Conservation (phyloP, 352 stramenopile species). For the Globisporangium parvum region DNA sequence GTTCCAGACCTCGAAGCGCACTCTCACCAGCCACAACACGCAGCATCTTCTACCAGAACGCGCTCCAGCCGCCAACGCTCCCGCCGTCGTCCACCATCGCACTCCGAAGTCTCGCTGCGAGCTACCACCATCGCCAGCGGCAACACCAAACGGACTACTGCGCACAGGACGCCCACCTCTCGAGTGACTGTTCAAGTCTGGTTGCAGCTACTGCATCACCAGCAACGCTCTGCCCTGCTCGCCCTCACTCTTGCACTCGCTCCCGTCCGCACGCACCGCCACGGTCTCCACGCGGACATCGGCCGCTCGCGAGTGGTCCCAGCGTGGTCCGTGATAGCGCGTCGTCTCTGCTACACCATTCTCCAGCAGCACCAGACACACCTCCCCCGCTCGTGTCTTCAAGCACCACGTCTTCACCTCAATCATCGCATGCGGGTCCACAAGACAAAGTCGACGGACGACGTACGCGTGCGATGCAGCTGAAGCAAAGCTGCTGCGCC, state of each 20-base stretch:
- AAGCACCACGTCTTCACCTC: neutral
- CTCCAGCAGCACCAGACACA: neutral
- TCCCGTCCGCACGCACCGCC: neutral
- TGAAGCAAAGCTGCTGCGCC: neutral
- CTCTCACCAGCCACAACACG: neutral
- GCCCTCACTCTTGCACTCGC: slow-evolving; percentile 1
- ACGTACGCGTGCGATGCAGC: neutral
- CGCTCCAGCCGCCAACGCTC: slow-evolving; percentile 18
- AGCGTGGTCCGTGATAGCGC: neutral
- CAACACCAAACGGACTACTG: neutral
- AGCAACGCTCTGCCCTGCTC: neutral
- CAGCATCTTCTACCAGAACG: slow-evolving; percentile 27
- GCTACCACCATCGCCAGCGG: slow-evolving; percentile 3
- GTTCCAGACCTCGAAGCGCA: neutral
- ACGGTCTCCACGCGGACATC: neutral
- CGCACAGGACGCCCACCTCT: neutral
- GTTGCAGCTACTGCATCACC: too few species aligned
- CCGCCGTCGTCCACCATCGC: slow-evolving; percentile 16
- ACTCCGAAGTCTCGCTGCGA: slow-evolving; percentile 6
- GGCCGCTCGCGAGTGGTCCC: neutral
- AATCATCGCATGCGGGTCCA: too few species aligned
- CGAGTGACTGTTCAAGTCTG: neutral
- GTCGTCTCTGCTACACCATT: too few species aligned
- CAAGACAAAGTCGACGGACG: neutral
- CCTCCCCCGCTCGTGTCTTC: neutral